Base-by-base conservation (phyloP, 1,284 basidiomycete genomes). In the Hortiboletus rubellus region DNA sequence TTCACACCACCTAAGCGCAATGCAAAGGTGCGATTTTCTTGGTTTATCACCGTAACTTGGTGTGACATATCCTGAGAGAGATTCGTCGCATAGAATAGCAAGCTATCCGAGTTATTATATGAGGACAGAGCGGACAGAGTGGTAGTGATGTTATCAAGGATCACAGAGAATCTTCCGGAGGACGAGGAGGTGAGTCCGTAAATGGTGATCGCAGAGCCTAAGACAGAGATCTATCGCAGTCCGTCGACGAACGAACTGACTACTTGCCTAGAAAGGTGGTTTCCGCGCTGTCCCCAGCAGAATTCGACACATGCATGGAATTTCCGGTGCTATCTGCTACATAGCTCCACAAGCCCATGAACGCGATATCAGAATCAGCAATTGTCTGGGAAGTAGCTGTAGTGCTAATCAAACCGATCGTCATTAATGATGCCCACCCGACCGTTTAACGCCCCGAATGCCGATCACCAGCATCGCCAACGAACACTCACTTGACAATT, bases 71-170 rank as follows among this genome's bases (percentile, higher is more conserved):
- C 70, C 17, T 80, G 74, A 63, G 87, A 77, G 47, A 91, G 78
- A n/a, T 81, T 82, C 27, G 82, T 81, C 34, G 80, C 77, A 62
- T 80, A 86, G 67, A 84, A 91, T 11, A 91, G 76, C 12, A 84
- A 71, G 31, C 80, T 76, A 49, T 81, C 70, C 50, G 77, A 68
- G 38, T 80, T 70, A 47, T 76, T 79, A 68, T 83, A 86, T 0
- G 85, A 71, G 22, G 69, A 72, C 27, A 50, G 62, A 24, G 72
- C 72, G 11, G 69, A 81, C 43, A 83, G 66, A 2, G 64, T 71
- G 40, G 77, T 73, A 14, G 74, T 74, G 24, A 70, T 70, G 57
- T 78, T 67, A 51, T 91, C 85, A 11, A 91, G 71, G 22, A 73
- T 78, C 54, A 91, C 82, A 51, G 82, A 77, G 67, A 84, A 91